phyloP scores from a whole-genome alignment of 345 rosid genomes.

The Dimocarpus longan region DNA sequence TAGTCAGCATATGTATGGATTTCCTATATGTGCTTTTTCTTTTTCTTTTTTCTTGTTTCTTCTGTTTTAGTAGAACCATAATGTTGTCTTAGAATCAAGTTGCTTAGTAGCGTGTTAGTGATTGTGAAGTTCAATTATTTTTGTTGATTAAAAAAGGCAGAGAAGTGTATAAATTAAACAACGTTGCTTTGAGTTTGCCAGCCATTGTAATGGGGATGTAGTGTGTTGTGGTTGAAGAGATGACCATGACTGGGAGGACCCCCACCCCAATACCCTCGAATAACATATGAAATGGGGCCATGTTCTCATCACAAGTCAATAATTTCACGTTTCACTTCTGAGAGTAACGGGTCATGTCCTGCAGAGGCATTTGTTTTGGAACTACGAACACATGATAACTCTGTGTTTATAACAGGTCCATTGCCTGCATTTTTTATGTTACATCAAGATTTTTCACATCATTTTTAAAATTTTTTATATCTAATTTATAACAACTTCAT shows the following conservation, averaged over 20 bases:
- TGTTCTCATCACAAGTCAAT: background rate
- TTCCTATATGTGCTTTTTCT: background rate
- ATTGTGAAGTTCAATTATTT: background rate
- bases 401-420: background rate
- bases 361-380: background rate
- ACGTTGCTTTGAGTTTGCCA: background rate
- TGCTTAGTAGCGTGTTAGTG: background rate
- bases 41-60: background rate
- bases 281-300: background rate
- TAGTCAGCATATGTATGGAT: background rate
- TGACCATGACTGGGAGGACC: background rate
- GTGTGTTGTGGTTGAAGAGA: constrained; percentile 1
- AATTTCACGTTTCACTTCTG: constrained; percentile 21
- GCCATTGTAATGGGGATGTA: background rate
- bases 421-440: background rate
- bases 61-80: background rate
- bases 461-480: background rate
- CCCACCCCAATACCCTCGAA: background rate
- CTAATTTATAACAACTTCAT: too few species aligned
- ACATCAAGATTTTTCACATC: background rate
- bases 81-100: background rate
- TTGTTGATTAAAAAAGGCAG: background rate
- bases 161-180: background rate
- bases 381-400: background rate
- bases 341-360: background rate